Base-by-base conservation (phyloP, 108 stramenopile species). In the Skeletonema potamos region DNA sequence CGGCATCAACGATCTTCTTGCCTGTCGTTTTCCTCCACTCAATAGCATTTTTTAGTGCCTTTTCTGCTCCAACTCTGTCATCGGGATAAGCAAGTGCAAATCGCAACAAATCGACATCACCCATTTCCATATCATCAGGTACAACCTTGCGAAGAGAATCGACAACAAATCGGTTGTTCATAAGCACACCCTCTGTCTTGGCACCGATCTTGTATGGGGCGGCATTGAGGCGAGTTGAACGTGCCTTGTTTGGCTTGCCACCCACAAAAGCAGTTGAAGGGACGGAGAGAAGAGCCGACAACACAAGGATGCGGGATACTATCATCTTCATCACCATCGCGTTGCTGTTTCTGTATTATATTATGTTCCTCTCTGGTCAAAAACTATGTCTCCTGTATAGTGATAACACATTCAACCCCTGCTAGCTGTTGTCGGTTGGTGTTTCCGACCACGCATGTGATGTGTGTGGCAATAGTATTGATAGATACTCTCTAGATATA, bases 41-140 rank as follows among this genome's bases (percentile, higher is more conserved):
- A 32, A 82, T 70, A 13, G 81, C 76, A 27, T 46, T 48, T 44
- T 48, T 63, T 27, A 82, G 68, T 10, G 76, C 75, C 28, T 34
- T 22, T 29, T 66, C 62, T 11, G 81, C 81, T 12, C 44, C 74
- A 6, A 2, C 56, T 41, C 54, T 74, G 48, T 68, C 67, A 29
- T 76, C 79, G 13, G 81, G 81, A 48, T 71, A 72, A 12, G 73
- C 73, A 0, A 82, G 43, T 4, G 81, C 81, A 44, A 82, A 82
- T 0, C 81, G 58, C 2, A 82, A 70, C 41, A 75, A 34, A 20
- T 55, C 69, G 6, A 82, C 66, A 41, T 82, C 81, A 7, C 71
- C 54, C 76, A 76, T 77, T 24, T 58, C 48, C 20, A 79, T 61
- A 29, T 55, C 73, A n/a, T 57, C 34, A 8, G 81, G 76, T 24